phyloP scores from a whole-genome alignment of 306 rosid genomes.

The Pterocarpus macrocarpus region DNA sequence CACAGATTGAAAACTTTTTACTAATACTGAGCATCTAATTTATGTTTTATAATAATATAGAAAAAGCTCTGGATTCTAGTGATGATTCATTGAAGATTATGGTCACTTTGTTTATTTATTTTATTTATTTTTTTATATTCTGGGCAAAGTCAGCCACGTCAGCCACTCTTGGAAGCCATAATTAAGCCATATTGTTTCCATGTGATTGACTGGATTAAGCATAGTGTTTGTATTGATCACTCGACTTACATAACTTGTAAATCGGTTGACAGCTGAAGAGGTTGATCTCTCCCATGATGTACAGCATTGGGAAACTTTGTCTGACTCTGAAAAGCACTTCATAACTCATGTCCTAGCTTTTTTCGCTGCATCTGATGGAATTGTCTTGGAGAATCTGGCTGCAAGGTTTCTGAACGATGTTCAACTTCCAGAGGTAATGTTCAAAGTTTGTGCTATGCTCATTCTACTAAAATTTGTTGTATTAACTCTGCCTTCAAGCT shows the following conservation, averaged over 20 bases:
- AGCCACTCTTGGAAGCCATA: not conserved
- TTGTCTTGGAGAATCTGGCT: conserved; percentile 89
- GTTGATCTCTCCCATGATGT: conserved; percentile 85
- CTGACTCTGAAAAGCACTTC: conserved; percentile 86
- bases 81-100: not conserved
- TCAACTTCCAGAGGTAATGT: conserved; percentile 84
- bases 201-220: conserved; percentile 12
- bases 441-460: conserved; percentile 1
- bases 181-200: conserved; percentile 26
- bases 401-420: conserved; percentile 86
- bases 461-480: not conserved
- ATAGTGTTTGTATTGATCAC: conserved; percentile 1
- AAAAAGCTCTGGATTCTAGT: not conserved
- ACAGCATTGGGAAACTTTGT: conserved; percentile 75
- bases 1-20: not conserved
- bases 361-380: conserved; percentile 96
- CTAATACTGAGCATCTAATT: not conserved
- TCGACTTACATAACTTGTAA: conserved; percentile 41
- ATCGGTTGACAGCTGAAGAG: conserved; percentile 81
- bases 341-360: conserved; percentile 82
- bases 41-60: conserved; percentile 3
- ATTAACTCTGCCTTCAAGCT: conserved; percentile 3
- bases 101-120: not conserved
- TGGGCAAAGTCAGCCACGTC: not conserved
- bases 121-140: not conserved